Evolutionary conservation across 306 rosid genomes (phyloP).

Genomic region (Ceratonia siliqua): DNA sequence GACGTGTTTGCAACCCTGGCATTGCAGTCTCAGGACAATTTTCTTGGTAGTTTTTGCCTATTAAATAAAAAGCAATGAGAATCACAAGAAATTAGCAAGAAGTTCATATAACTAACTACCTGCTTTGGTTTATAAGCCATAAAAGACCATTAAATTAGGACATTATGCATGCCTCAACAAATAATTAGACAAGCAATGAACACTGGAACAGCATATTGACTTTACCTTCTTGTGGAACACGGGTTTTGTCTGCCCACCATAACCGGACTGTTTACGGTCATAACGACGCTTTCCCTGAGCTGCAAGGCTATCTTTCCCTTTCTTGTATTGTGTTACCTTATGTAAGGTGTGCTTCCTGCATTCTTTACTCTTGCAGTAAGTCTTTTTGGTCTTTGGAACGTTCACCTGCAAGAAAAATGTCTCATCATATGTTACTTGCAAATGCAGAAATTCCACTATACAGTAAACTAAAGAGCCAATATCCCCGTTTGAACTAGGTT

Average conservation of each 20-base stretch:
- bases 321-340: constrained; percentile 58
- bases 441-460: not conserved
- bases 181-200: not conserved
- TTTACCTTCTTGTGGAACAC: constrained; percentile 55
- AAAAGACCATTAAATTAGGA: not conserved
- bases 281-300: constrained; percentile 59
- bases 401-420: constrained; percentile 38
- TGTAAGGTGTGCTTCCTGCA: constrained; percentile 58
- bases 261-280: constrained; percentile 57
- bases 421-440: not conserved
- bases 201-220: not conserved
- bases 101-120: not conserved
- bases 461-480: too few relatives aligned
- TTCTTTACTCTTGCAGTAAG: constrained; percentile 55
- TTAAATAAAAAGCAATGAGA: not conserved
- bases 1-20: constrained; percentile 59
- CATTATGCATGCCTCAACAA: not conserved
- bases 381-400: constrained; percentile 59
- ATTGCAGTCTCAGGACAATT: constrained; percentile 54
- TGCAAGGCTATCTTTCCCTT: constrained; percentile 52
- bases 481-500: not conserved
- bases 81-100: not conserved
- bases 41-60: constrained; percentile 58
- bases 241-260: constrained; percentile 58
- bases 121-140: not conserved